phyloP scores from a whole-genome alignment of 1,284 basidiomycete species.

The Flammula alnicola region DNA sequence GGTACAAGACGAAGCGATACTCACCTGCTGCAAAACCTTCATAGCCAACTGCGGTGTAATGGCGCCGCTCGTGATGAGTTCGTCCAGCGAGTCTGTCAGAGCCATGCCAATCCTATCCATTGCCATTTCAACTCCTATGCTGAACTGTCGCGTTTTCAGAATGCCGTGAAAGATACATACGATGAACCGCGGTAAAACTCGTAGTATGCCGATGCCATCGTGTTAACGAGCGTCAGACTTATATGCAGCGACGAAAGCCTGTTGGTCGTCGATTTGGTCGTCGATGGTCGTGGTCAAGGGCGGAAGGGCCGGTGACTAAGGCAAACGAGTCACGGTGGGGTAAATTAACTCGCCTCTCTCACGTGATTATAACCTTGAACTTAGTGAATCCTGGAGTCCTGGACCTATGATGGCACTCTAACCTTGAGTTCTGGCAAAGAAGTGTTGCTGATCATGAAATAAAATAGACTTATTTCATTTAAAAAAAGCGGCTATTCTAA shows the following conservation, averaged over 20 bases:
- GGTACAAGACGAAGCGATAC: conserved; percentile 24
- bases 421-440: no score
- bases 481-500: no score
- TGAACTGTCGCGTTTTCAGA: not conserved
- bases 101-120: conserved; percentile 89
- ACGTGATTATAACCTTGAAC: no score
- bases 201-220: conserved; percentile 84
- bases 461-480: no score
- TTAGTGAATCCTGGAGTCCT: no score
- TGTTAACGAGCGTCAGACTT: conserved; percentile 1
- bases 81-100: conserved; percentile 98
- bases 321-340: not conserved
- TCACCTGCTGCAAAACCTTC: conserved; percentile 94
- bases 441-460: no score
- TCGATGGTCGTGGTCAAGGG: not conserved
- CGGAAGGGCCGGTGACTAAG: conserved; percentile 1
- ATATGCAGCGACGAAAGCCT: no score
- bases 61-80: conserved; percentile 95
- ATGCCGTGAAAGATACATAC: conserved; percentile 51
- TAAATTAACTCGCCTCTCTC: no score
- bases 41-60: conserved; percentile 98
- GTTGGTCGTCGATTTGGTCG: not conserved
- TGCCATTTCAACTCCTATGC: not conserved
- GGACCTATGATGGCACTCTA: no score
- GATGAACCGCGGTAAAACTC: conserved; percentile 91